A percentile compares a stretch with the other conserved stretches of the same genome.
phyloP scores from a whole-genome alignment of 1,284 basidiomycete species.

The Microbotryum violaceum region DNA sequence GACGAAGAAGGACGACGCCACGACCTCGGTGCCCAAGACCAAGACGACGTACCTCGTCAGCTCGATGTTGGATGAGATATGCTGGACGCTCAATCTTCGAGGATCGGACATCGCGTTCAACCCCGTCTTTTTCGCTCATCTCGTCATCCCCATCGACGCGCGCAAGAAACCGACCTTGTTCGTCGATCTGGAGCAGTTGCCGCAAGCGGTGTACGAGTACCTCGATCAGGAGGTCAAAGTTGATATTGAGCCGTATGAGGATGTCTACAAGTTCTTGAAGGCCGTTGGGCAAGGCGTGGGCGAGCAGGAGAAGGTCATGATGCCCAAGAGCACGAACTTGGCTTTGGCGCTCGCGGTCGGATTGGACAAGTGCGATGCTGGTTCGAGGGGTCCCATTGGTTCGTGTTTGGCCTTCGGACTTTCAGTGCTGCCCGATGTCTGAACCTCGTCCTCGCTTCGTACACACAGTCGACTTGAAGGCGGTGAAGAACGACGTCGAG shows the following conservation, averaged over 20 bases:
- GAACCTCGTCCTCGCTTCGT: no score
- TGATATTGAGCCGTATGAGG: constrained; percentile 61
- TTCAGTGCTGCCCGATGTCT: no score
- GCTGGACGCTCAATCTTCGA: constrained; percentile 80
- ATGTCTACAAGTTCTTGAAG: constrained; percentile 56
- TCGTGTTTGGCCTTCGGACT: no score
- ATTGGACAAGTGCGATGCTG: constrained; percentile 57
- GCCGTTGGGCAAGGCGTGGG: constrained; percentile 45
- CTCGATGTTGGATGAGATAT: constrained; percentile 62
- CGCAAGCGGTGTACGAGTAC: constrained; percentile 52
- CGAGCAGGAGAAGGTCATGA: constrained; percentile 31
- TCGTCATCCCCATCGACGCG: constrained; percentile 61
- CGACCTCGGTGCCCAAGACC: constrained; percentile 36
- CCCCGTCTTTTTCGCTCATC: constrained; percentile 87
- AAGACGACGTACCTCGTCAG: constrained; percentile 53
- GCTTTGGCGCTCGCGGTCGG: constrained; percentile 71
- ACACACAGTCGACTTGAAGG: constrained; percentile 47
- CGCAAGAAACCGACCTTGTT: constrained; percentile 55
- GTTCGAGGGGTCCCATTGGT: constrained; percentile 54
- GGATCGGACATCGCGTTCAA: constrained; percentile 85
- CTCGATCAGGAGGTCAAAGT: constrained; percentile 53
- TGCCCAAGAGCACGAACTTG: constrained; percentile 59
- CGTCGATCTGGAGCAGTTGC: constrained; percentile 59
- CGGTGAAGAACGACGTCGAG: constrained; percentile 83
- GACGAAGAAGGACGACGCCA: constrained; percentile 56